Conservation (phyloP, 306 rosid species). For the Quillaja saponaria region DNA sequence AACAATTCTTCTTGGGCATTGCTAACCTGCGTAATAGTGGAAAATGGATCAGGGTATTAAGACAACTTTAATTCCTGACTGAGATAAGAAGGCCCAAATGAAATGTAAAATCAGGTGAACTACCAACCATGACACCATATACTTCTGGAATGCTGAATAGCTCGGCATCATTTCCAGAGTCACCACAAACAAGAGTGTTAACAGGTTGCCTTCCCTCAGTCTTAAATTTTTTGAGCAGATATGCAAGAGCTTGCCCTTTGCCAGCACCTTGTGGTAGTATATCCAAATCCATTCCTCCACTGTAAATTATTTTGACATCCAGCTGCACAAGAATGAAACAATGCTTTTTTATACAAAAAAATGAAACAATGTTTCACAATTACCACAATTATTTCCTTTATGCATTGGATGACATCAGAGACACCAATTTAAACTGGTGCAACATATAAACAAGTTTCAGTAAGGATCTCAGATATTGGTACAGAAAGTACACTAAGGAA, state of each 20-base stretch:
- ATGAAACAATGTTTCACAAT: constrained; percentile 24
- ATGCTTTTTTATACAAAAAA: constrained; percentile 28
- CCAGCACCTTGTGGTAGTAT: constrained; percentile 93
- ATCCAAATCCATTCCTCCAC: constrained; percentile 96
- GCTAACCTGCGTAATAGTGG: constrained; percentile 67
- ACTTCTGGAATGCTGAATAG: constrained; percentile 90
- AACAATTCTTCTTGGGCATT: constrained; percentile 96
- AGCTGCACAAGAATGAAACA: constrained; percentile 55
- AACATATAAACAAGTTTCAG: constrained; percentile 6
- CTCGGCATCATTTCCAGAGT: constrained; percentile 98
- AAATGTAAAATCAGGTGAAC: constrained; percentile 30
- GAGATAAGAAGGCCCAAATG: constrained; percentile 13
- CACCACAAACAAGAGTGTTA: constrained; percentile 92
- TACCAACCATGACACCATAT: constrained; percentile 90
- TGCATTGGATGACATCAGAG: background rate
- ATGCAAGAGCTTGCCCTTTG: constrained; percentile 99
- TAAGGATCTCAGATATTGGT: constrained; percentile 10
- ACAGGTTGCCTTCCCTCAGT: constrained; percentile 62
- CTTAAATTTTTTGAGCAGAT: constrained; percentile 77
- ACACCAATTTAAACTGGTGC: background rate
- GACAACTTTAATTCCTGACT: constrained; percentile 16
- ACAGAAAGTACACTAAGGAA: constrained; percentile 17
- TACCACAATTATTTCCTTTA: constrained; percentile 13
- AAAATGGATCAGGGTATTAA: constrained; percentile 19
- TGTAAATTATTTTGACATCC: constrained; percentile 93